phyloP scores from a whole-genome alignment of 2,329 filamentous ascomycete genomes.

The Pyrenophora teres region DNA sequence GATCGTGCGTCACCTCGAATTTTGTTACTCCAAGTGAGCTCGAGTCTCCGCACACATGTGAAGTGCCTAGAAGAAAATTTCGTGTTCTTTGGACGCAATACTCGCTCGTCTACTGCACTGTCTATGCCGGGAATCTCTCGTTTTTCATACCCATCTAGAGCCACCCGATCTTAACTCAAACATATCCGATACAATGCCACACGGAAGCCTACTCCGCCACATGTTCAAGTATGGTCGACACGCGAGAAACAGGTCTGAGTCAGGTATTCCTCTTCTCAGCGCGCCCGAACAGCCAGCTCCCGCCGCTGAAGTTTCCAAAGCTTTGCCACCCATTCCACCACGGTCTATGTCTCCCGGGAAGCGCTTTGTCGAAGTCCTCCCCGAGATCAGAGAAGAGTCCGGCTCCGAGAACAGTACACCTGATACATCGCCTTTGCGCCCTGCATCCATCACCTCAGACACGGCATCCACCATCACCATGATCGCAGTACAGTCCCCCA shows the following conservation, averaged over 20 bases:
- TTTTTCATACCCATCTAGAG: neutral
- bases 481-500: neutral
- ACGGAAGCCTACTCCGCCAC: slow-evolving; percentile 16
- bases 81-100: neutral
- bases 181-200: slow-evolving; percentile 5
- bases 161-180: neutral
- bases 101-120: neutral
- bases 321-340: neutral
- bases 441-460: neutral
- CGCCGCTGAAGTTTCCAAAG: neutral
- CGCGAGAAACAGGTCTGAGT: neutral
- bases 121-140: too few species aligned
- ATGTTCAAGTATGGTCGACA: slow-evolving; percentile 20
- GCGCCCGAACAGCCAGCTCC: neutral
- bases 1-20: neutral
- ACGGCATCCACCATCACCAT: neutral
- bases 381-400: neutral
- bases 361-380: slow-evolving; percentile 3
- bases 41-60: neutral
- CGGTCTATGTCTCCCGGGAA: neutral
- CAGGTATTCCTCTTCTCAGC: neutral
- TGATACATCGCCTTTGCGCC: neutral
- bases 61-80: too few species aligned
- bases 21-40: neutral
- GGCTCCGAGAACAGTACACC: neutral